These are phyloP conservation scores for Beauveria caledonica DNA, from an alignment of 2,329 filamentous ascomycete species.

Conservation along the genomic window DNA sequence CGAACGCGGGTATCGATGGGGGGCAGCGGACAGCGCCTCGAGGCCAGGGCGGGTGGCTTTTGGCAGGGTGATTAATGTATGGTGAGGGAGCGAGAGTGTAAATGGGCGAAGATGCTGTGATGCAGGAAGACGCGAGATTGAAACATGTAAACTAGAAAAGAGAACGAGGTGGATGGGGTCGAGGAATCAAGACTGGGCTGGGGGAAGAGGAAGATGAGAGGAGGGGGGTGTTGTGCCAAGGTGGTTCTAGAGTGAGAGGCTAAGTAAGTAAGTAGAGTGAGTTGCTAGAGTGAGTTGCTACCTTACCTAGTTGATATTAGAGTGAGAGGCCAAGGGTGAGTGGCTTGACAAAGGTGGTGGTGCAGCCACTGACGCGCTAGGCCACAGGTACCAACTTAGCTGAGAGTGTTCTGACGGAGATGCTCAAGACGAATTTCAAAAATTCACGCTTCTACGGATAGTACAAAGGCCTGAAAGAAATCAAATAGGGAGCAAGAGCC, in stretches of 20 bases:
- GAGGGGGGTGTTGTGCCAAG: not conserved
- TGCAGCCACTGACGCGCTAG: not conserved
- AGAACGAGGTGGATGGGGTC: not conserved
- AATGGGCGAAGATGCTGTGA: not conserved
- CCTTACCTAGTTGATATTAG: not conserved
- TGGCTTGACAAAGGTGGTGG: not conserved
- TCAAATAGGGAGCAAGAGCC: too few species aligned
- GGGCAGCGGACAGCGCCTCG: not conserved
- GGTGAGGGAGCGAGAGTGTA: not conserved
- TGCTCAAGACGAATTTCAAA: too few species aligned
- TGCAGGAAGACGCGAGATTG: constrained; percentile 2
- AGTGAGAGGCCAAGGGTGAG: not conserved
- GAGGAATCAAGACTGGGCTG: not conserved
- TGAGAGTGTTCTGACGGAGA: too few species aligned
- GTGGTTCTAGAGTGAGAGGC: not conserved
- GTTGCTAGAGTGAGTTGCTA: too few species aligned
- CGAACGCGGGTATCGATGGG: constrained; percentile 6
- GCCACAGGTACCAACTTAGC: not conserved
- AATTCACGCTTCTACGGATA: too few species aligned
- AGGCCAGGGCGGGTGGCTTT: not conserved
- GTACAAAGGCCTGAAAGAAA: too few species aligned
- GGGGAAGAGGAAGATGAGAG: not conserved
- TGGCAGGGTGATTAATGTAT: not conserved
- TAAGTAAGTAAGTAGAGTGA: too few species aligned
- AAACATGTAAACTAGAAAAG: constrained; percentile 4